These are phyloP conservation scores for Pestalotiopsis sp. DNA, from an alignment of 2,329 filamentous ascomycete genomes.

Conservation along the genomic window DNA sequence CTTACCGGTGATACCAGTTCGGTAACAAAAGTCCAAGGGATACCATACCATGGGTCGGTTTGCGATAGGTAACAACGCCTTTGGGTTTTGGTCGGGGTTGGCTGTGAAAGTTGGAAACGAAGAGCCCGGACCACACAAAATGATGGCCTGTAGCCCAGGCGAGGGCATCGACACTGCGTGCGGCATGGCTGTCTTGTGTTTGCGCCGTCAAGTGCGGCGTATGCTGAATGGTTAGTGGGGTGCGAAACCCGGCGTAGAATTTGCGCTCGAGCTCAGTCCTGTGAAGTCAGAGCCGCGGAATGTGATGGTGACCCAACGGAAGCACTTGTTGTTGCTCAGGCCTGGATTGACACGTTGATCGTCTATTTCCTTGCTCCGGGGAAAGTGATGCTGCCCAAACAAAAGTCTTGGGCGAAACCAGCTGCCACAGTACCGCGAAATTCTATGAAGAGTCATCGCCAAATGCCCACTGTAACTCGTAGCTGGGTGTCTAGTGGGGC, in stretches of 20 bases:
- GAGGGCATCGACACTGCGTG: constrained; percentile 75
- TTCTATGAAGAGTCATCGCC: constrained; percentile 13
- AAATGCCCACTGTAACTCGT: background rate
- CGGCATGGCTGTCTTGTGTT: constrained; percentile 58
- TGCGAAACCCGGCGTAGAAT: background rate
- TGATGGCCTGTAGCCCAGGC: constrained; percentile 79
- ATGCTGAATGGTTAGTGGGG: background rate
- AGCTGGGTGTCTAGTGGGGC: background rate
- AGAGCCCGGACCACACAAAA: constrained; percentile 80
- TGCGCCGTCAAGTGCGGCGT: constrained; percentile 2
- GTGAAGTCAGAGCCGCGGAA: background rate
- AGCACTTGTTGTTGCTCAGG: background rate
- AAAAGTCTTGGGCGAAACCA: background rate
- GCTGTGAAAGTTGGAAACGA: constrained; percentile 83
- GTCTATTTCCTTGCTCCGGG: background rate
- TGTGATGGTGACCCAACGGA: background rate
- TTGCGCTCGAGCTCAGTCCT: background rate
- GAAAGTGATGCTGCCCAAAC: background rate
- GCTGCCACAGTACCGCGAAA: background rate
- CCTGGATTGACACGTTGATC: background rate
- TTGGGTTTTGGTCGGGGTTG: constrained; percentile 78
- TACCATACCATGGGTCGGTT: constrained; percentile 92
- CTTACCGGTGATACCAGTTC: constrained; percentile 76
- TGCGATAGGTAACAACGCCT: constrained; percentile 80
- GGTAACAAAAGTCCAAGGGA: constrained; percentile 82